Base-by-base conservation (phyloP, 352 stramenopile genomes). In the Phytophthora sansomeana region DNA sequence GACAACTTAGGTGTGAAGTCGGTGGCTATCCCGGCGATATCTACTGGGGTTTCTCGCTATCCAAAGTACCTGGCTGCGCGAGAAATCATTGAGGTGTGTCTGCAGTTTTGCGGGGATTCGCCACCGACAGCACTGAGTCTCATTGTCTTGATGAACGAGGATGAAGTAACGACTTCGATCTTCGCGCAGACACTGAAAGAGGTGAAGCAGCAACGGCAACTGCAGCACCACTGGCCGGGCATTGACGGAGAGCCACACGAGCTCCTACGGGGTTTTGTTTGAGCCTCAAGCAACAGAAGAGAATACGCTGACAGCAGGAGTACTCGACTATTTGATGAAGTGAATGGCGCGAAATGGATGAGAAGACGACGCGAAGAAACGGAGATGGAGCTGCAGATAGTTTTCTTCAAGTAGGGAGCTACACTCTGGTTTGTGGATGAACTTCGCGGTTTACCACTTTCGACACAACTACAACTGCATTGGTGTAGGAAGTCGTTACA, bases 11-110 rank as follows among this genome's bases (percentile, higher is more conserved):
- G 43, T 6, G 32, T 81, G 7, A 38, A 42, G 28, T 83, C 77
- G 4, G 41, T 85, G 17, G 56, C 63, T 13, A 73, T 85, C 8
- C 74, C 77, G 3, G 74, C 63, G 13, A 78, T 85, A 48, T 83
- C 74, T 14, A 73, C 71, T 8, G 77, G 77, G 0, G 55, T 66
- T 17, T 78, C 74, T 60, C 54, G 72, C 32, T 85, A 85, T 52
- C 77, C 77, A 8, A 69, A 67, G 9, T 70, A 75, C 14, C 58
- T 81, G 6, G 77, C 59, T 26, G 71, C 77, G 13, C 44, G 28
- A 33, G 74, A 81, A 43, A 83, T 85, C 41, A 62, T 81, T 5
- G 24, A 38, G 0, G 77, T 81, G 42, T 73, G 49, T 30, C 32
- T 32, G 10, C 36, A 35, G n/a, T 85, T 64, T 33, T 67, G 54